A percentile compares a stretch with the other conserved stretches of the same genome.
These are phyloP conservation scores for Elaeagnus macrophylla DNA, from an alignment of 306 rosid species.

Conservation along the genomic window DNA sequence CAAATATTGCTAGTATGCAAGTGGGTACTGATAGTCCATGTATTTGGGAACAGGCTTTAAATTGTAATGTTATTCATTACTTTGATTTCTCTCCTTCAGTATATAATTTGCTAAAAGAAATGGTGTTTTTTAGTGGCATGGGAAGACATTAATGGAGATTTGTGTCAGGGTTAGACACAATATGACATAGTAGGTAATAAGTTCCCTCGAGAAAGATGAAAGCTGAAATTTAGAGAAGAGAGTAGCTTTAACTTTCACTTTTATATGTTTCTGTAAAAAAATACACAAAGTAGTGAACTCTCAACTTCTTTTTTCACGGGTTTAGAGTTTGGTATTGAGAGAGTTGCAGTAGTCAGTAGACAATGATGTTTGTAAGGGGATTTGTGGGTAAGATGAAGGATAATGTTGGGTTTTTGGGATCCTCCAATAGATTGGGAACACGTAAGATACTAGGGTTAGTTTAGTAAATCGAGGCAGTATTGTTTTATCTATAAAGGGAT, in stretches of 20 bases:
- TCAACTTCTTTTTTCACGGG: too few relatives aligned
- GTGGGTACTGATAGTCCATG: slow-evolving; percentile 22
- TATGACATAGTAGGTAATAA: slow-evolving; percentile 10
- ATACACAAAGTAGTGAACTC: too few relatives aligned
- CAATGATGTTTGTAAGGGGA: neutral
- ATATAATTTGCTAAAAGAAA: slow-evolving; percentile 19
- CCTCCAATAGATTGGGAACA: neutral
- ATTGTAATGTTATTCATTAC: neutral
- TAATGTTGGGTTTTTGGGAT: slow-evolving; percentile 5
- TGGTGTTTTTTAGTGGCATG: slow-evolving; percentile 31
- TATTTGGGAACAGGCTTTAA: slow-evolving; percentile 25
- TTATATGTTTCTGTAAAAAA: slow-evolving; percentile 3
- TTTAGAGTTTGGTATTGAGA: neutral
- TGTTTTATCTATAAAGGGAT: neutral
- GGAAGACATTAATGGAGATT: slow-evolving; percentile 10
- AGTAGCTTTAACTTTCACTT: slow-evolving; percentile 19
- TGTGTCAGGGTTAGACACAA: slow-evolving; percentile 20
- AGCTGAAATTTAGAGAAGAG: slow-evolving; percentile 22
- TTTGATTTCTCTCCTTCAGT: neutral
- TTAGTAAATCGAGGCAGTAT: slow-evolving; percentile 3
- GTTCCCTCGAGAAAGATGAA: slow-evolving; percentile 42
- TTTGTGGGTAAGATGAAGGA: neutral
- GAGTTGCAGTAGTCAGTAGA: neutral
- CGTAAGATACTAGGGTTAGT: slow-evolving; percentile 10
- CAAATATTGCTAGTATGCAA: slow-evolving; percentile 9